phyloP scores from a whole-genome alignment of 768 basidiomycete species.

The Pulveroboletus sp. region DNA sequence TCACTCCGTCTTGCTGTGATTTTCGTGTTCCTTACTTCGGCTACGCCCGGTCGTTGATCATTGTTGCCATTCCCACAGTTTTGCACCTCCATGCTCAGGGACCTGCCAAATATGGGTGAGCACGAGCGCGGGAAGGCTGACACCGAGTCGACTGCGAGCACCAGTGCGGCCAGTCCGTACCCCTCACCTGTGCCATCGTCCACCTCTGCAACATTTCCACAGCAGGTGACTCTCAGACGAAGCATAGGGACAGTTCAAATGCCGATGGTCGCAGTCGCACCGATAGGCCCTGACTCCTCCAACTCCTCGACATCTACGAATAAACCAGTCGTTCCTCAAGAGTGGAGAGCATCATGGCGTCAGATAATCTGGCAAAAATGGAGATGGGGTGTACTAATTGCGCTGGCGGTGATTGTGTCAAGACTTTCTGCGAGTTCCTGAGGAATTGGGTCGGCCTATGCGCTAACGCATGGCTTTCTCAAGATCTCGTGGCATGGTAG shows the following conservation, averaged over 20 bases:
- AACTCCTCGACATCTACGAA: conserved; percentile 24
- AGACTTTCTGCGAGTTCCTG: conserved; percentile 57
- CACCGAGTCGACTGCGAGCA: conserved; percentile 23
- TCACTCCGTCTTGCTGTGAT: conserved; percentile 17
- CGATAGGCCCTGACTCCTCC: conserved; percentile 13
- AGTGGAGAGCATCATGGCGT: conserved; percentile 60
- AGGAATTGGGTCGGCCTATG: conserved; percentile 2
- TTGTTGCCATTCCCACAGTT: conserved; percentile 50
- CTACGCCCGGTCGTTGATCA: conserved; percentile 19
- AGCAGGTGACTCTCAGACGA: conserved; percentile 20
- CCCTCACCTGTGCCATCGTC: conserved; percentile 16
- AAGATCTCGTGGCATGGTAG: conserved; percentile 14
- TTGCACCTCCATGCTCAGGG: conserved; percentile 56
- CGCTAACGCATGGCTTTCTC: conserved; percentile 5
- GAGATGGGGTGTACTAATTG: conserved; percentile 78
- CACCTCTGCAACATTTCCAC: conserved; percentile 18
- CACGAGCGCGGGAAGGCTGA: conserved; percentile 57
- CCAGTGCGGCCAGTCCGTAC: conserved; percentile 14
- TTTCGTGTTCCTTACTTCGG: conserved; percentile 10
- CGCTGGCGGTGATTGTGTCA: conserved; percentile 73
- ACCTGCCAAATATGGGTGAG: conserved; percentile 93
- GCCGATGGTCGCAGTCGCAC: conserved; percentile 13
- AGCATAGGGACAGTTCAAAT: conserved; percentile 18
- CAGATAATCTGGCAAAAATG: conserved; percentile 78
- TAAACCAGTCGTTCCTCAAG: conserved; percentile 36